Base-by-base conservation (phyloP, 306 rosid species). In the Cucurbita pepo region DNA sequence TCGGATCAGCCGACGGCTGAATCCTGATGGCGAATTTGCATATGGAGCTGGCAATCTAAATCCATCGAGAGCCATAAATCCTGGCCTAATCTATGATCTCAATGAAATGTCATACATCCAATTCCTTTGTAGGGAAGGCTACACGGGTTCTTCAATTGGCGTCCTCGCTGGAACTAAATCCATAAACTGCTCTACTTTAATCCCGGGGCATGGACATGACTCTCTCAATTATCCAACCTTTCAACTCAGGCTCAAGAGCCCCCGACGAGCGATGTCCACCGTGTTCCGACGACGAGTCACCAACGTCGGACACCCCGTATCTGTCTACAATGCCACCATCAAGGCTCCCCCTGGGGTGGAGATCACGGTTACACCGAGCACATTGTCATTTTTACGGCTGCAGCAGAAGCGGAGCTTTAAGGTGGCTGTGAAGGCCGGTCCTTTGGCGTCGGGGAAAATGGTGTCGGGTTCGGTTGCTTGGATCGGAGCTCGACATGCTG, bases 61-160 rank as follows among this genome's bases (percentile, higher is more conserved):
- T 63, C 99, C 99, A 43, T 71, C 81, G 36, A 84, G 81, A 77
- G 92, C 96, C 16, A 47, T 66, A 19, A 86, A 61, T 61, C 97
- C 95, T 0, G 96, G 99, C 75, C 63, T 91, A 80, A 69, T 94
- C 73, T 94, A 91, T 34, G 99, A 94, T 76, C 82, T 84, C 84
- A 75, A 85, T 5, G 88, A 83, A 41, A 70, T 89, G 66, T 77
- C 74, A 7, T 94, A 91, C 75, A 74, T 86, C 55, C 96, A 88
- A 40, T 91, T 87, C 83, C 78, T 94, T 61, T 90, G 99, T 84
- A 84, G 50, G 3, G 96, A 91, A 74, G 99, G 99, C 61, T 90
- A 86, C 56, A 79, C 36, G 0, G 88, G 82, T 61, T 79, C 91
- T 30, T 51, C 80, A 7, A 65, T 94, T 38, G 78, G 86, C 47